Base-by-base conservation (phyloP, 805 yeast species). In the Saccharomycopsis synnaedendra region DNA sequence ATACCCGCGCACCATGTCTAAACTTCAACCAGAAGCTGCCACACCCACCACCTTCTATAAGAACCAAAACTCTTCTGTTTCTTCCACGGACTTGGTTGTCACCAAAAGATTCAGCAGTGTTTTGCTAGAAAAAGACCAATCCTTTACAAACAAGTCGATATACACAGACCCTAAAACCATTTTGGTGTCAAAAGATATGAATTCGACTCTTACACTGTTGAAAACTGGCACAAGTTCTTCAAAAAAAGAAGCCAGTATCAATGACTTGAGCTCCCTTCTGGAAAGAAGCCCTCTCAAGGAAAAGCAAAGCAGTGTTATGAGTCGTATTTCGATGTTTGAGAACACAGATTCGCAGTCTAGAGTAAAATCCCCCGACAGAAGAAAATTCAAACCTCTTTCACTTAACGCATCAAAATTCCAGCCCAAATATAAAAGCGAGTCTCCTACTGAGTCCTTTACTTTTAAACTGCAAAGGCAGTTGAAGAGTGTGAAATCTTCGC, bases 61-160 rank as follows among this genome's bases (percentile, higher is more conserved):
- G 35, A 30, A 39, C n/a, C 32, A 19, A 8, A 49, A 49, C 43
- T 29, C 42, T n/a, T 49, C 52, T 9, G 49, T 43, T 6, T 39
- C 46, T 4, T 49, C 52, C 3, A 49, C 50, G 3, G 43, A 49
- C 43, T 42, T 49, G 19, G 47, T 46, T 5, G 42, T 46, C 8
- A 46, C 47, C 9, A 42, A 49, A 11, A 39, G 52, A 32, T 49
- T 49, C 32, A 28, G 39, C 6, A 39, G 30, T 4, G 44, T 46
- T 5, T 34, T 49, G 32, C 34, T 49, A 11, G 44, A 43, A n/a
- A 32, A 32, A 34, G 43, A 43, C 7, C 8, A 32, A 7, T 5
- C 29, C 7, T 8, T 6, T 31, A 30, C 8, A 9, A 9, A 30
- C 5, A 9, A 10, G 10, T 9, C 30, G 32, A 42, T 42, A 30